phyloP scores from a whole-genome alignment of 495 filamentous ascomycete genomes.

The Sphaerosporella brunnea region DNA sequence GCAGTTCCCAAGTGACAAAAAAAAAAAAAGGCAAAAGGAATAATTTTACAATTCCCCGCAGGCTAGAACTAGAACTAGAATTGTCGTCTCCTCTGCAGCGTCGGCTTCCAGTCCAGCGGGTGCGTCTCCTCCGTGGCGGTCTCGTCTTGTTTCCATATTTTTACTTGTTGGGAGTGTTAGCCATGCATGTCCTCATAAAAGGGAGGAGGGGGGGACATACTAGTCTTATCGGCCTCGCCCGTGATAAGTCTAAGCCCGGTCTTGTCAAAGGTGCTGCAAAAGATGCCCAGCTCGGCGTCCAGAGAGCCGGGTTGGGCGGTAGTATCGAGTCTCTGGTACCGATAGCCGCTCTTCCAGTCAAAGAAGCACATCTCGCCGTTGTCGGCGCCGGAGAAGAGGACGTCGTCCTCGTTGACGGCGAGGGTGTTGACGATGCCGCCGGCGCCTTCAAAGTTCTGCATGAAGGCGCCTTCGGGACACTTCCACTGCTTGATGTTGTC shows the following conservation, averaged over 20 bases:
- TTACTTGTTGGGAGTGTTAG: conserved; percentile 37
- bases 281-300: conserved; percentile 85
- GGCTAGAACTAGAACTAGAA: too few species aligned
- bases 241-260: conserved; percentile 80
- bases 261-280: conserved; percentile 77
- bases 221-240: conserved; percentile 93
- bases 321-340: conserved; percentile 73
- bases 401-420: conserved; percentile 84
- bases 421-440: conserved; percentile 92
- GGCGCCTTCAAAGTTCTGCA: conserved; percentile 98
- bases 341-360: conserved; percentile 96
- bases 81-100: conserved; percentile 30
- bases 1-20: too few species aligned
- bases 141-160: conserved; percentile 89
- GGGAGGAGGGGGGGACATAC: conserved; percentile 27
- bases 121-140: conserved; percentile 78
- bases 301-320: conserved; percentile 86
- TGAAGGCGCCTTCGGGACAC: conserved; percentile 92
- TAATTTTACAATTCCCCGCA: too few species aligned
- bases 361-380: conserved; percentile 95
- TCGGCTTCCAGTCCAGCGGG: conserved; percentile 86
- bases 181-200: too few species aligned
- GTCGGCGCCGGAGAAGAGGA: conserved; percentile 82
- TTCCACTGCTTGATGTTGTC: conserved; percentile 99
- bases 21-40: too few species aligned